Percentiles rank a stretch among this genome's conserved stretches.
These are phyloP conservation scores for Lagenaria siceraria DNA, from an alignment of 306 rosid species.

Conservation along the genomic window DNA sequence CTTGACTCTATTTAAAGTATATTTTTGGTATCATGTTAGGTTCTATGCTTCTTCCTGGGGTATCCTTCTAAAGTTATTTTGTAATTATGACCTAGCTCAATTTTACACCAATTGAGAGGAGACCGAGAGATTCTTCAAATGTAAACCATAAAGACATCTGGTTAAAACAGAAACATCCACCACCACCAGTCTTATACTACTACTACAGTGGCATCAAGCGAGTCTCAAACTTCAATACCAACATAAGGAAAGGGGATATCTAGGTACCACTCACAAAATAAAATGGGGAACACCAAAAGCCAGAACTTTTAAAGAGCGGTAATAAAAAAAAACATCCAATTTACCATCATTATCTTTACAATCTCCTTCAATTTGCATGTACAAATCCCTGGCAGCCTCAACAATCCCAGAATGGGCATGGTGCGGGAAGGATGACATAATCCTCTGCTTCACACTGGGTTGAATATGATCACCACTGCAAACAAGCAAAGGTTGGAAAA, in stretches of 20 bases:
- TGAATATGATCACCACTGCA: slow-evolving; percentile 41
- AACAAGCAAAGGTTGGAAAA: slow-evolving; percentile 13
- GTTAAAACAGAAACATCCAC: background rate
- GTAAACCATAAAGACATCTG: background rate
- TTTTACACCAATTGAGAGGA: background rate
- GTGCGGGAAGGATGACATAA: slow-evolving; percentile 66
- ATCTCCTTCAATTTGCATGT: slow-evolving; percentile 65
- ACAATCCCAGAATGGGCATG: slow-evolving; percentile 79
- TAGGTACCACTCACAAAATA: background rate
- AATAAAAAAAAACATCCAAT: slow-evolving; percentile 8
- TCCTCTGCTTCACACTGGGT: slow-evolving; percentile 25
- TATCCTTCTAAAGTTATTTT: background rate
- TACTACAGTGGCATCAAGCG: background rate
- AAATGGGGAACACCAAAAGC: background rate
- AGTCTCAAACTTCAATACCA: background rate
- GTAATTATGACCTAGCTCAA: background rate
- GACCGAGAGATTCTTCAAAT: background rate
- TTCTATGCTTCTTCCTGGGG: background rate
- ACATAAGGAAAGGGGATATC: background rate
- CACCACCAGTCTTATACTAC: background rate
- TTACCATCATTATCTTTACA: slow-evolving; percentile 35
- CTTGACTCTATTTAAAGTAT: background rate
- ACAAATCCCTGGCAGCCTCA: slow-evolving; percentile 74
- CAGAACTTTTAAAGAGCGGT: background rate
- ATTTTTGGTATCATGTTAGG: background rate